Base-by-base conservation (phyloP, 768 basidiomycete species). In the Xerocomus brunneocitrinus region DNA sequence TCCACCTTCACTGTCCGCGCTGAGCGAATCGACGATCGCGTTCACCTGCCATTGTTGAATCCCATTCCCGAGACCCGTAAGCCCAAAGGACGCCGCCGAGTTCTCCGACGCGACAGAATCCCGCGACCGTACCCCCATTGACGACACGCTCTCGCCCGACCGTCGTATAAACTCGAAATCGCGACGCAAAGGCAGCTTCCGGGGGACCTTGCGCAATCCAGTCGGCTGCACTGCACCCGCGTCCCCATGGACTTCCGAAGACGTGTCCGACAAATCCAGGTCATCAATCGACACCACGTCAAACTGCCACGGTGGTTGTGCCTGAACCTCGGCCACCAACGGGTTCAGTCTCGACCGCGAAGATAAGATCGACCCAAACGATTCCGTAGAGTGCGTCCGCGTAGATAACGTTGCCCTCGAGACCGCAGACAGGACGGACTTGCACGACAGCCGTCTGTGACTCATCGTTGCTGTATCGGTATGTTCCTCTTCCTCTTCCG, bases 1-100 rank as follows among this genome's bases (percentile, higher is more conserved):
- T 1, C 91, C 91, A 16, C 71, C 77, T 53, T 85, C 90, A 24
- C 79, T 87, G 5, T 91, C 84, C 50, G 89, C 83, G 56, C 81
- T 87, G 58, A 88, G 72, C 36, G 80, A 83, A 46, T 90, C 86
- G 10, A 91, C 76, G 36, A 91, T 71, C 27, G 87, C 84, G 62
- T 88, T 87, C 70, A 89, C 74, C 60, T 91, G 91, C 91, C 91
- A 92, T 50, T 83, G 82, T n/a, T 84, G 81, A 16, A 91, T 82
- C 28, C 71, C 72, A 16, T 58, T 59, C 25, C 69, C 68, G 5
- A 71, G 56, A 0, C 72, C 64, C 5, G 46, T 76, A 2, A 76
- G 79, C 5, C 80, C 67, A 9, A 72, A 59, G 48, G 76, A 73
- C 8, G 52, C 56, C 28, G 34, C 57, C 36, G 65, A 70, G 41